phyloP scores from a whole-genome alignment of 805 yeast species.

The Candida sakaeoensis region DNA sequence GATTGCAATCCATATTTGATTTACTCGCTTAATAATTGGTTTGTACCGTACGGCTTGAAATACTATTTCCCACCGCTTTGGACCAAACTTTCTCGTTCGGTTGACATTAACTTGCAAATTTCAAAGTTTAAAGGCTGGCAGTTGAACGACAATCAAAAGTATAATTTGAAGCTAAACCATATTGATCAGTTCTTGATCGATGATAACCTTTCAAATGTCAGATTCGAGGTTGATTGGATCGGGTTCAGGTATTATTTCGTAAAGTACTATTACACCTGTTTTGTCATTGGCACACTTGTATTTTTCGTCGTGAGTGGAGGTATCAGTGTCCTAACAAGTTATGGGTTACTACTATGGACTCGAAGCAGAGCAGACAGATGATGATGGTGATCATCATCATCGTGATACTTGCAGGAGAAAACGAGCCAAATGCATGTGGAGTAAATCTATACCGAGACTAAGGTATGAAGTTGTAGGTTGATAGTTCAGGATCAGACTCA shows the following conservation, averaged over 20 bases:
- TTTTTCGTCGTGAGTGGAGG: slow-evolving; percentile 36
- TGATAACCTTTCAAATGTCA: slow-evolving; percentile 13
- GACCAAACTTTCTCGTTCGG: slow-evolving; percentile 10
- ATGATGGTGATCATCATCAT: slow-evolving; percentile 1
- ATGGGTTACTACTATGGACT: slow-evolving; percentile 2
- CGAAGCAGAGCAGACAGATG: background rate
- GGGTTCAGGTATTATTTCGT: slow-evolving; percentile 42
- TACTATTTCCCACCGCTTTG: slow-evolving; percentile 35
- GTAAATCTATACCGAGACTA: no score
- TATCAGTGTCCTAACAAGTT: slow-evolving; percentile 23
- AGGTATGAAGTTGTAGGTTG: no score
- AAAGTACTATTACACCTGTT: slow-evolving; percentile 28
- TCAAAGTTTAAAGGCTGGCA: background rate
- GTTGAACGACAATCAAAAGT: background rate
- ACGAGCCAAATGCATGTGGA: no score
- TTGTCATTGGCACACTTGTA: slow-evolving; percentile 31
- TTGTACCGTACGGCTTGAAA: slow-evolving; percentile 34
- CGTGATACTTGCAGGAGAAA: no score
- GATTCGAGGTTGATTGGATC: slow-evolving; percentile 33
- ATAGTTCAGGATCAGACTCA: no score
- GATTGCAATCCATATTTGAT: slow-evolving; percentile 31
- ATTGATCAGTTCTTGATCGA: slow-evolving; percentile 13
- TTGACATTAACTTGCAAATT: background rate
- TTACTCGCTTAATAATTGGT: slow-evolving; percentile 26
- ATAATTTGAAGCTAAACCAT: background rate